These are phyloP conservation scores for Meyerozyma sp. DNA, from an alignment of 1,139 yeast species.

Conservation along the genomic window DNA sequence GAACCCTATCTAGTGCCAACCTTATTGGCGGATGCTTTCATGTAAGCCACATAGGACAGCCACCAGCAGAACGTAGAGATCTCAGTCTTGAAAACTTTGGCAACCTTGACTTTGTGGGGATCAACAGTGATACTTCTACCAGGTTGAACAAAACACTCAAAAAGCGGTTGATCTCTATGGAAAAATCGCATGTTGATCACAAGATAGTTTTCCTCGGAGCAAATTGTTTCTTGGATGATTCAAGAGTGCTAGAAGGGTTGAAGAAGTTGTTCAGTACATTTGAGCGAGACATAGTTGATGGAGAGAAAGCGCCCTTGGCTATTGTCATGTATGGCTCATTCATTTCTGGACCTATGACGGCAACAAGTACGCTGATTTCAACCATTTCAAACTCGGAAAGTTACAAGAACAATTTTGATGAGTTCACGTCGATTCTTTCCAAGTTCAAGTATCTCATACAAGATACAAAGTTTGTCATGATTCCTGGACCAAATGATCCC, in stretches of 20 bases:
- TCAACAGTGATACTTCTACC: slow-evolving; percentile 30
- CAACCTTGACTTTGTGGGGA: slow-evolving; percentile 71
- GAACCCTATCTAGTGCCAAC: slow-evolving; percentile 21
- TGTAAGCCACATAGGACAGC: slow-evolving; percentile 77
- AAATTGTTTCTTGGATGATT: slow-evolving; percentile 59
- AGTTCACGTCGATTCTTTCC: slow-evolving; percentile 52
- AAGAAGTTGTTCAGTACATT: slow-evolving; percentile 8
- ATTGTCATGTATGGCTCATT: slow-evolving; percentile 54
- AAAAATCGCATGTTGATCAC: slow-evolving; percentile 50
- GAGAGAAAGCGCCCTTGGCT: slow-evolving; percentile 48
- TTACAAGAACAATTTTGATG: slow-evolving; percentile 73
- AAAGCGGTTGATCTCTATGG: slow-evolving; percentile 50
- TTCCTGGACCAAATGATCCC: slow-evolving; percentile 92
- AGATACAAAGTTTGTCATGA: slow-evolving; percentile 49
- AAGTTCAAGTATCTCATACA: slow-evolving; percentile 27
- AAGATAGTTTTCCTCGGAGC: slow-evolving; percentile 68
- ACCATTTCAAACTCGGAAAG: slow-evolving; percentile 41
- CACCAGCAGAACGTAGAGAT: slow-evolving; percentile 78
- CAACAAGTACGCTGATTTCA: slow-evolving; percentile 37
- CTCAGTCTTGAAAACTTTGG: slow-evolving; percentile 68
- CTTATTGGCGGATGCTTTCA: slow-evolving; percentile 53
- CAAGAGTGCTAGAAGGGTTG: slow-evolving; percentile 9
- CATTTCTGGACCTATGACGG: slow-evolving; percentile 53
- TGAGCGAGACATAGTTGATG: slow-evolving; percentile 20
- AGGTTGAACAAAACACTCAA: slow-evolving; percentile 59